These are phyloP conservation scores for Clarireedia paspali DNA, from an alignment of 2,329 filamentous ascomycete species.

Conservation along the genomic window DNA sequence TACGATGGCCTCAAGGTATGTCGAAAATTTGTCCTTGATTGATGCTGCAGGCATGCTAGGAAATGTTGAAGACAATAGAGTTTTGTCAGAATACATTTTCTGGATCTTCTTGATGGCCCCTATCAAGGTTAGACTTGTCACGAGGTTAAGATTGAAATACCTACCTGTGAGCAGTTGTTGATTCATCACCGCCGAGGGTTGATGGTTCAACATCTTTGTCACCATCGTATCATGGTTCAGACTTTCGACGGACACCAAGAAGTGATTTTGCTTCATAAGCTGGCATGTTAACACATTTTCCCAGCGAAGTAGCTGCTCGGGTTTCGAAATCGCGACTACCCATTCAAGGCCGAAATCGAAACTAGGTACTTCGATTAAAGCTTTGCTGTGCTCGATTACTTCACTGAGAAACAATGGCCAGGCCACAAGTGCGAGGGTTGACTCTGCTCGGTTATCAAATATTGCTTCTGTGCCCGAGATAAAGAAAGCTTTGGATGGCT, in stretches of 20 bases:
- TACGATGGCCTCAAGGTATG: conserved; percentile 21
- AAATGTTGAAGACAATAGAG: conserved; percentile 12
- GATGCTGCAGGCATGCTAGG: conserved; percentile 6
- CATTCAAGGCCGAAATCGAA: conserved; percentile 44
- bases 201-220: neutral
- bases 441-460: conserved; percentile 34
- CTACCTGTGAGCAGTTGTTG: conserved; percentile 3
- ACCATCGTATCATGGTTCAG: neutral
- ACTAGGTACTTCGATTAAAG: conserved; percentile 30
- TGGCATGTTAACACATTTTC: conserved; percentile 19
- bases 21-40: conserved; percentile 13
- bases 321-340: conserved; percentile 44
- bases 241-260: neutral
- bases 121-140: neutral
- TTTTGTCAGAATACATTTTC: conserved; percentile 11
- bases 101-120: conserved; percentile 2
- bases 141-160: neutral
- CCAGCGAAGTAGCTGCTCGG: conserved; percentile 37
- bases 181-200: neutral
- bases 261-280: conserved; percentile 3
- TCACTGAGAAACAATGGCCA: conserved; percentile 43
- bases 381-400: conserved; percentile 37
- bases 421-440: conserved; percentile 40
- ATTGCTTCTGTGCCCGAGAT: conserved; percentile 20
- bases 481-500: conserved; percentile 19